phyloP scores from a whole-genome alignment of 139 green algal species.

The Edaphochlamys debaryana region DNA sequence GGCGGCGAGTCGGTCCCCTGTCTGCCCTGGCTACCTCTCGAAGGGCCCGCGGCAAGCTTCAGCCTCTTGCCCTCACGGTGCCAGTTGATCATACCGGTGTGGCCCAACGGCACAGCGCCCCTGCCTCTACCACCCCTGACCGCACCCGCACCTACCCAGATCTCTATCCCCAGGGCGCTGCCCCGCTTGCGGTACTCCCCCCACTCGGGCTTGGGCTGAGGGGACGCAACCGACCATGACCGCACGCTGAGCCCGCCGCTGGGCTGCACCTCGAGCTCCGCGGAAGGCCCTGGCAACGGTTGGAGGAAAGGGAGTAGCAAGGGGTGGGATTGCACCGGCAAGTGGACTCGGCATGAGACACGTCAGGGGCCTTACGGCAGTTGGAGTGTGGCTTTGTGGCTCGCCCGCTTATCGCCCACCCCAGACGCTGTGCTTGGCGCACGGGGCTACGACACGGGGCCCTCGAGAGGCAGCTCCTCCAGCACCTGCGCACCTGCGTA shows the following conservation, averaged over 20 bases:
- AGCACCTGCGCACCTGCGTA: constrained; percentile 1
- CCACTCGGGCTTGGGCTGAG: constrained; percentile 48
- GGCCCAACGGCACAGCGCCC: too few species aligned
- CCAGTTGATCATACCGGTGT: too few species aligned
- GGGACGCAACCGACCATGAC: neutral
- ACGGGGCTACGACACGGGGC: too few species aligned
- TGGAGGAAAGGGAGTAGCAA: neutral
- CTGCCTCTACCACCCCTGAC: too few species aligned
- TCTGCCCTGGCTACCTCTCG: too few species aligned
- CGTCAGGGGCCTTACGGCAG: too few species aligned
- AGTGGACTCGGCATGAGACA: too few species aligned
- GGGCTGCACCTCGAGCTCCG: constrained; percentile 45
- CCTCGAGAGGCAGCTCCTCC: too few species aligned
- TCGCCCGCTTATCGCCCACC: too few species aligned
- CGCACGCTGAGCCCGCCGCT: constrained; percentile 11
- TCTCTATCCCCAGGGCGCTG: constrained; percentile 28
- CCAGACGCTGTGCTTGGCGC: neutral
- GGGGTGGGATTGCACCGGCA: neutral
- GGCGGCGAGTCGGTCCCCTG: too few species aligned
- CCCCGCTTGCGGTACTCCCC: constrained; percentile 51
- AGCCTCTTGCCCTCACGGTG: too few species aligned
- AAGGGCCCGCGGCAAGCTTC: too few species aligned
- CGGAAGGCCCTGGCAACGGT: constrained; percentile 31
- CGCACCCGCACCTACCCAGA: constrained; percentile 26
- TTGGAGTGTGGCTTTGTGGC: neutral